These are phyloP conservation scores for Naganishia cerealis DNA, from an alignment of 1,284 basidiomycete genomes.

Conservation along the genomic window DNA sequence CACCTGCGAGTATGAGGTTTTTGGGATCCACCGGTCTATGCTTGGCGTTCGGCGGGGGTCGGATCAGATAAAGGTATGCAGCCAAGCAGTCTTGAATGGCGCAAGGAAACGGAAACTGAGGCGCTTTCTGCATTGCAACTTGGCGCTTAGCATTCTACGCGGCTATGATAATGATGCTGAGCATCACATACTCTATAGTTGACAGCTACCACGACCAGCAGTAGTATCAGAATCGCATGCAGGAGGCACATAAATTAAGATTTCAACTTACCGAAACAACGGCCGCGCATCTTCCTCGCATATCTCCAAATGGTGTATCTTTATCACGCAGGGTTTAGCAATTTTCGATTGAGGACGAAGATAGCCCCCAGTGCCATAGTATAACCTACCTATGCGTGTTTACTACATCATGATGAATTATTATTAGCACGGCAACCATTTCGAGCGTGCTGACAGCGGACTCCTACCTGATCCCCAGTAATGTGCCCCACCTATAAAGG, in stretches of 20 bases:
- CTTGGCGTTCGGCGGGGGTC: slow-evolving; percentile 65
- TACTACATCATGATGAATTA: background rate
- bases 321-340: background rate
- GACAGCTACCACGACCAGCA: slow-evolving; percentile 60
- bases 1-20: slow-evolving; percentile 65
- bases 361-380: background rate
- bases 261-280: slow-evolving; percentile 68
- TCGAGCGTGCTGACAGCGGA: slow-evolving; percentile 41
- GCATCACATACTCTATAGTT: slow-evolving; percentile 69
- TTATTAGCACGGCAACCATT: background rate
- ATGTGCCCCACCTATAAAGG: slow-evolving; percentile 46
- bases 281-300: slow-evolving; percentile 84
- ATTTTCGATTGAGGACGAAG: background rate
- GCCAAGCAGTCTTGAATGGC: slow-evolving; percentile 83
- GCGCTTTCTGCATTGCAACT: slow-evolving; percentile 61
- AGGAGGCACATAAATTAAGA: background rate
- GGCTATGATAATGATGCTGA: background rate
- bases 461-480: slow-evolving; percentile 60
- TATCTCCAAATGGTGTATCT: slow-evolving; percentile 78
- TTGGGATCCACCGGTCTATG: slow-evolving; percentile 76
- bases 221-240: slow-evolving; percentile 9
- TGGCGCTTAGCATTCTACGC: slow-evolving; percentile 3
- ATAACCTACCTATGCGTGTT: slow-evolving; percentile 43
- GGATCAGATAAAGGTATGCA: slow-evolving; percentile 72
- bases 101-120: slow-evolving; percentile 96